Conservation (phyloP, 1,139 yeast species). For the Meyerozyma smithsonii region DNA sequence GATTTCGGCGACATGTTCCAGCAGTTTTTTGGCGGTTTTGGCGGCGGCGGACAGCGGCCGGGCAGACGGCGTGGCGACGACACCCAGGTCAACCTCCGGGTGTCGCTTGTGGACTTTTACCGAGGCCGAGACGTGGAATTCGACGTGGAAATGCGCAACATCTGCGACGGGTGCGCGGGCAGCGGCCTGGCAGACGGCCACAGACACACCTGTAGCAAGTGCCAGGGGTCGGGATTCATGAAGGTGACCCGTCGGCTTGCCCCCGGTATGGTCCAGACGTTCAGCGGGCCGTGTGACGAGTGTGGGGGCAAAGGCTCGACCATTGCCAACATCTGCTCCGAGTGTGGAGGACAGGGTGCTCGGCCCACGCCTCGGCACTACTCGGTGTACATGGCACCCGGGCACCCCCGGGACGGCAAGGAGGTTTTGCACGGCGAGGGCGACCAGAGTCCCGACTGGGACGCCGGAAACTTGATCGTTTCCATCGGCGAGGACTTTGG, state of each 20-base stretch:
- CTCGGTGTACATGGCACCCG: constrained; percentile 63
- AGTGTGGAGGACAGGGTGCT: constrained; percentile 70
- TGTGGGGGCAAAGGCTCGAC: constrained; percentile 77
- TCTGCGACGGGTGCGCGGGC: constrained; percentile 77
- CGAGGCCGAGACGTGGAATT: constrained; percentile 62
- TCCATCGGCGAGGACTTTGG: constrained; percentile 49
- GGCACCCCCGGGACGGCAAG: constrained; percentile 57
- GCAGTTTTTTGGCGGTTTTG: constrained; percentile 71
- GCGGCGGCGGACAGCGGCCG: constrained; percentile 32
- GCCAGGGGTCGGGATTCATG: constrained; percentile 72
- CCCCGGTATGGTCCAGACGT: constrained; percentile 85
- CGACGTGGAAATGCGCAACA: constrained; percentile 62
- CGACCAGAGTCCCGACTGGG: constrained; percentile 76
- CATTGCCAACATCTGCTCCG: constrained; percentile 58
- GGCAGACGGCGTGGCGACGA: constrained; percentile 63
- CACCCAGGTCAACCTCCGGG: constrained; percentile 50
- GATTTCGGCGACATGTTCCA: constrained; percentile 63
- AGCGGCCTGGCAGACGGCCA: constrained; percentile 80
- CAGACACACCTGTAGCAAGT: constrained; percentile 56
- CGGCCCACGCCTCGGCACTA: constrained; percentile 52
- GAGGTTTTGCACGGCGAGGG: constrained; percentile 72
- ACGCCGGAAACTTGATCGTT: constrained; percentile 73
- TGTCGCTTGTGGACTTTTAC: constrained; percentile 63
- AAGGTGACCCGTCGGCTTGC: constrained; percentile 73
- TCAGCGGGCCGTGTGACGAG: constrained; percentile 71